phyloP scores from a whole-genome alignment of 129 eudicot species.

The Flaveria ramosissima region DNA sequence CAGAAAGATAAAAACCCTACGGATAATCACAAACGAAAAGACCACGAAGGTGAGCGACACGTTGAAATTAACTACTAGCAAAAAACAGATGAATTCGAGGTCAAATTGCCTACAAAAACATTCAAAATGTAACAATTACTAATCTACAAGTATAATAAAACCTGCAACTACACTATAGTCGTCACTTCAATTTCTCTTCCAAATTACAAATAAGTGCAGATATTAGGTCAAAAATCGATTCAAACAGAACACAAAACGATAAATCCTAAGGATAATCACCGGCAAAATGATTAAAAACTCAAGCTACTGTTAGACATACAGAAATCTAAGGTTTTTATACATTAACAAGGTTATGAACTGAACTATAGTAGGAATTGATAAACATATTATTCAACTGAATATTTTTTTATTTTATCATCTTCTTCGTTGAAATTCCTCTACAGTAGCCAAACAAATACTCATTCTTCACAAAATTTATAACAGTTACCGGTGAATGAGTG shows the following conservation, averaged over 20 bases:
- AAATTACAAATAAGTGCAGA: background rate
- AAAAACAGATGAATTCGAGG: background rate
- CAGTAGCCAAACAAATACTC: no score
- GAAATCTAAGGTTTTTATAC: background rate
- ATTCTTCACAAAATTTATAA: no score
- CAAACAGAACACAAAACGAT: background rate
- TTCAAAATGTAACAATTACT: conserved; percentile 17
- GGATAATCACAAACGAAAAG: background rate
- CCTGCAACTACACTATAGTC: background rate
- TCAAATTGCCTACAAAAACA: background rate
- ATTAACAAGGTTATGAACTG: no score
- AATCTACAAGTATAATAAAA: background rate
- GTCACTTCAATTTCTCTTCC: background rate
- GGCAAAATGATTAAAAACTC: background rate
- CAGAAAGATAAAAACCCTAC: background rate
- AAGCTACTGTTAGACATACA: conserved; percentile 12
- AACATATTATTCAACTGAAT: no score
- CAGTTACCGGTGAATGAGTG: no score
- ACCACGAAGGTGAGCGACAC: background rate
- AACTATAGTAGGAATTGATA: no score
- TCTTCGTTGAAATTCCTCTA: no score
- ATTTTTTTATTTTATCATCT: no score
- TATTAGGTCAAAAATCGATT: background rate
- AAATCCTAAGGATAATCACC: conserved; percentile 16
- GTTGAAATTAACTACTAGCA: background rate